A percentile compares a stretch with the other conserved stretches of the same genome.
These are phyloP conservation scores for Aspergillus cavernicola DNA, from an alignment of 495 filamentous ascomycete genomes.

Conservation along the genomic window DNA sequence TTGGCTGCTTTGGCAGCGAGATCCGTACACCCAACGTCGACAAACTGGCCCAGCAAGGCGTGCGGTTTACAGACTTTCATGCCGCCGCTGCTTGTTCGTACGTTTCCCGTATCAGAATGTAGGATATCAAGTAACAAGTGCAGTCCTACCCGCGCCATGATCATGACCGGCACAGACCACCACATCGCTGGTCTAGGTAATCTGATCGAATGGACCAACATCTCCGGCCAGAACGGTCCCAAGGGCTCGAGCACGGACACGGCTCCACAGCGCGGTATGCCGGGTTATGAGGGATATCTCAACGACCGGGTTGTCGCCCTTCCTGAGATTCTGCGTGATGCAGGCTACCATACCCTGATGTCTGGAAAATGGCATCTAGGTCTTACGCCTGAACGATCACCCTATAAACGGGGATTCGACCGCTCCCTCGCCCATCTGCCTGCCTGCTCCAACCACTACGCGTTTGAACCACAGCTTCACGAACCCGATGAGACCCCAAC, in stretches of 20 bases:
- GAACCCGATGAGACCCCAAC: conserved; percentile 43
- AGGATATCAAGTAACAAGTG: neutral
- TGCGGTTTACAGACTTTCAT: conserved; percentile 61
- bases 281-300: conserved; percentile 63
- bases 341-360: conserved; percentile 61
- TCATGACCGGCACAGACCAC: conserved; percentile 47
- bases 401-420: conserved; percentile 41
- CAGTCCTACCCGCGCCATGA: conserved; percentile 59
- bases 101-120: conserved; percentile 2
- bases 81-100: conserved; percentile 60
- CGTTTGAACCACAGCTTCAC: conserved; percentile 51
- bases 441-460: conserved; percentile 60
- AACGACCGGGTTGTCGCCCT: conserved; percentile 60
- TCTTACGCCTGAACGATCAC: conserved; percentile 42
- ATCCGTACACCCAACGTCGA: conserved; percentile 61
- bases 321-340: conserved; percentile 58
- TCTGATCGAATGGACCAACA: conserved; percentile 48
- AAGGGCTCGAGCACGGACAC: conserved; percentile 42
- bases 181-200: conserved; percentile 46
- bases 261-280: conserved; percentile 50
- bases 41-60: conserved; percentile 49
- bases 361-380: conserved; percentile 57
- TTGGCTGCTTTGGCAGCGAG: conserved; percentile 59
- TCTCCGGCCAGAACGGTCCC: conserved; percentile 43
- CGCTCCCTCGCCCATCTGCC: conserved; percentile 51